Evolutionary conservation across 257 asterid species (phyloP).

Genomic region (Solanum piurae): DNA sequence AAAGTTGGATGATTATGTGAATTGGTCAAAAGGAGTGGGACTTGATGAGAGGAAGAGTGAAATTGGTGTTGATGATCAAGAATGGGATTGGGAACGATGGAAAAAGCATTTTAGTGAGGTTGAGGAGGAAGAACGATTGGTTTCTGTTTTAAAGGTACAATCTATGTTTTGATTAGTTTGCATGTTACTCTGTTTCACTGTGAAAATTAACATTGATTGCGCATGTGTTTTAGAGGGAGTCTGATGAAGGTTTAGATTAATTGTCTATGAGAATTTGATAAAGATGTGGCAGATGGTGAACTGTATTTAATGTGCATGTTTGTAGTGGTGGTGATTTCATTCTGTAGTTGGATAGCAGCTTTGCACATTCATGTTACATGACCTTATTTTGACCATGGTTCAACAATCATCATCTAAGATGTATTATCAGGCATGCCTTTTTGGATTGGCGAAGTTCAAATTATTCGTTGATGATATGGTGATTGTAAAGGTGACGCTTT

Average conservation of each 20-base stretch:
- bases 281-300: not conserved
- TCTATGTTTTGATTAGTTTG: not conserved
- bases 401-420: not conserved
- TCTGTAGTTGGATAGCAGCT: not conserved
- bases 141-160: slow-evolving; percentile 59
- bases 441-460: not conserved
- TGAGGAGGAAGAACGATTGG: slow-evolving; percentile 73
- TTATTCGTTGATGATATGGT: not conserved
- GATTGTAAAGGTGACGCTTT: not conserved
- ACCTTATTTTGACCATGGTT: not conserved
- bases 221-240: not conserved
- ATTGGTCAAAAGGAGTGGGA: slow-evolving; percentile 25
- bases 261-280: not conserved
- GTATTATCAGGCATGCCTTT: not conserved
- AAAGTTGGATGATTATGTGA: slow-evolving; percentile 36
- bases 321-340: not conserved
- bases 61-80: slow-evolving; percentile 29
- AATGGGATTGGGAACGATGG: slow-evolving; percentile 98
- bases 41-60: slow-evolving; percentile 7
- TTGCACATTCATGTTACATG: not conserved
- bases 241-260: not conserved
- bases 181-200: not conserved
- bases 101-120: slow-evolving; percentile 59
- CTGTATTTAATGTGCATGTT: not conserved
- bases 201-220: not conserved